phyloP scores from a whole-genome alignment of 352 stramenopile genomes.

The Pythium rhizo-oryzae region DNA sequence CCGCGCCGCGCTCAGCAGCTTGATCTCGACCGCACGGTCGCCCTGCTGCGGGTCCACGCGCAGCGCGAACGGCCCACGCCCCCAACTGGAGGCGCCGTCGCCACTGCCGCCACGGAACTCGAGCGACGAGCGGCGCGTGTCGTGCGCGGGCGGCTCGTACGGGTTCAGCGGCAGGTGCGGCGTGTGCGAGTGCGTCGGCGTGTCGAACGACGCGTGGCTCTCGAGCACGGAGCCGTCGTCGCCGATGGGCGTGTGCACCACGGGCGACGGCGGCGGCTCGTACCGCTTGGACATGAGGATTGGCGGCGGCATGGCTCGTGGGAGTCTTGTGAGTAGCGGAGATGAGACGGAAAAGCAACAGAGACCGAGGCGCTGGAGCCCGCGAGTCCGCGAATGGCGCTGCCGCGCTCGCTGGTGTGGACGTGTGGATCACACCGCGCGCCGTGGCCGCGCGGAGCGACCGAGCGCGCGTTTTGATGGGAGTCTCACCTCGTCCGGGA shows the following conservation, averaged over 20 bases:
- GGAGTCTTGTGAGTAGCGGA: too few relatives aligned
- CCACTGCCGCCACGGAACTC: not conserved
- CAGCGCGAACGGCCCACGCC: conserved; percentile 7
- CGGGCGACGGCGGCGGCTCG: conserved; percentile 11
- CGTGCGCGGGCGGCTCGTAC: not conserved
- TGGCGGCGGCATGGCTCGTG: not conserved
- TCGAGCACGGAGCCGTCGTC: conserved; percentile 16
- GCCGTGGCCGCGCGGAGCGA: not conserved
- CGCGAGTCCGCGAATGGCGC: not conserved
- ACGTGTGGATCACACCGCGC: too few relatives aligned
- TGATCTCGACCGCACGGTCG: conserved; percentile 59
- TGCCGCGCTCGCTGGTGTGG: too few relatives aligned
- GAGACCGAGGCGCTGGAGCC: too few relatives aligned
- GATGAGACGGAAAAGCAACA: too few relatives aligned
- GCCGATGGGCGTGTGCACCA: conserved; percentile 25
- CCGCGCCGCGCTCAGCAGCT: conserved; percentile 58
- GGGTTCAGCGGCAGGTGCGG: not conserved
- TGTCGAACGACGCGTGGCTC: conserved; percentile 14
- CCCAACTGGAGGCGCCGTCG: too few relatives aligned
- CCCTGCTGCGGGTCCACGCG: conserved; percentile 29
- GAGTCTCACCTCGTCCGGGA: too few relatives aligned
- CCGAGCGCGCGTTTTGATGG: too few relatives aligned
- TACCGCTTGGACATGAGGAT: not conserved
- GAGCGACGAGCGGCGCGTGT: conserved; percentile 12
- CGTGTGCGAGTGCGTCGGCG: conserved; percentile 10